Evolutionary conservation across 345 rosid genomes (phyloP).

Genomic region (Salix udensis): DNA sequence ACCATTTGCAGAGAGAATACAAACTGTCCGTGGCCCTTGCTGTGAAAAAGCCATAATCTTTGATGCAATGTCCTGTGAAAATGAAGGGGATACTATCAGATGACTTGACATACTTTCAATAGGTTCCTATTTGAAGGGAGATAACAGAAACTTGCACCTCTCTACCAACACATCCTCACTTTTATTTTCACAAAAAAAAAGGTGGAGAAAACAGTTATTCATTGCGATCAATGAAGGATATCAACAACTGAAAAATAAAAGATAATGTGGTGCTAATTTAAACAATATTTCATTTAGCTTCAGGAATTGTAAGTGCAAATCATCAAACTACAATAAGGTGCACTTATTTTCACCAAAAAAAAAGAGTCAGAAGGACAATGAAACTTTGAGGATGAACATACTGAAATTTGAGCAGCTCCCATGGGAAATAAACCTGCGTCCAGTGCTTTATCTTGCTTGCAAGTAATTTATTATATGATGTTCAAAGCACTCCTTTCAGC

Average conservation of each 20-base stretch:
- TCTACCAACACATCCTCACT: background rate
- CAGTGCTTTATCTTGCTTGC: background rate
- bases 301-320: background rate
- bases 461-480: background rate
- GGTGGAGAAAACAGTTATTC: background rate
- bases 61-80: slow-evolving; percentile 67
- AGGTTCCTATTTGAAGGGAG: background rate
- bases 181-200: background rate
- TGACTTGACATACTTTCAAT: background rate
- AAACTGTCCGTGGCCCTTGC: slow-evolving; percentile 77
- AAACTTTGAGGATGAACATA: background rate
- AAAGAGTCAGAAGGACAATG: background rate
- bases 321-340: background rate
- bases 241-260: background rate
- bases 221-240: background rate
- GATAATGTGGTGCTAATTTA: background rate
- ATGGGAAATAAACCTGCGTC: background rate
- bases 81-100: background rate
- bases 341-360: background rate
- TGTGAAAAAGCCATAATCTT: slow-evolving; percentile 66
- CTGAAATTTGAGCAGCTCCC: background rate
- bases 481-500: background rate
- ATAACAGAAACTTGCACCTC: background rate
- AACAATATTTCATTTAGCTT: background rate
- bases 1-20: slow-evolving; percentile 89